phyloP scores from a whole-genome alignment of 2,329 filamentous ascomycete species.

The Colletotrichum brevisporum region DNA sequence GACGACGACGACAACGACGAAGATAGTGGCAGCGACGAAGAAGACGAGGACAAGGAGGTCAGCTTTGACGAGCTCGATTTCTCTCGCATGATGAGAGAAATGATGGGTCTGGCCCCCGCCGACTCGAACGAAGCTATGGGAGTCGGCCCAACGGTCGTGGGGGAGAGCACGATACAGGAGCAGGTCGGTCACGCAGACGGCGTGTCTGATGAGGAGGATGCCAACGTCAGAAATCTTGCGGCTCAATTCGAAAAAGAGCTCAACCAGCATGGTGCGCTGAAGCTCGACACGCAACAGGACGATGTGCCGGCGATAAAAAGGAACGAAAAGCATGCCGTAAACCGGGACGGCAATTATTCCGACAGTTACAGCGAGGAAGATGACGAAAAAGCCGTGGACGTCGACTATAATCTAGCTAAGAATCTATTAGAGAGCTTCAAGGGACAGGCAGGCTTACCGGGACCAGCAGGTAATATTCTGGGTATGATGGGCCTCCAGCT shows the following conservation, averaged over 20 bases:
- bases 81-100: constrained; percentile 88
- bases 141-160: constrained; percentile 23
- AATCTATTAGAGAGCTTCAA: constrained; percentile 96
- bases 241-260: constrained; percentile 81
- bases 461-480: constrained; percentile 89
- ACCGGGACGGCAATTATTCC: constrained; percentile 43
- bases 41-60: constrained; percentile 80
- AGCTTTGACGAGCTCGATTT: constrained; percentile 91
- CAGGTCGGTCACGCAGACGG: too few species aligned
- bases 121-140: background rate
- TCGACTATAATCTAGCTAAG: constrained; percentile 89
- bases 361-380: constrained; percentile 64
- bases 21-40: constrained; percentile 64
- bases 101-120: constrained; percentile 78
- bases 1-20: constrained; percentile 67
- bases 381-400: constrained; percentile 72
- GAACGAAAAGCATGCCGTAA: background rate
- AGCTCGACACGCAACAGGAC: constrained; percentile 59
- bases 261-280: constrained; percentile 76
- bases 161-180: constrained; percentile 42
- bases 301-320: constrained; percentile 49
- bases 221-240: constrained; percentile 73
- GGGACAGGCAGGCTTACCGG: constrained; percentile 86
- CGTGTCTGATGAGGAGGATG: constrained; percentile 62
- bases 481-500: constrained; percentile 87